Evolutionary conservation across 2,329 filamentous ascomycete species (phyloP), one percentile per base, ranked within the genome.

Genomic region (Fusarium graminum): DNA sequence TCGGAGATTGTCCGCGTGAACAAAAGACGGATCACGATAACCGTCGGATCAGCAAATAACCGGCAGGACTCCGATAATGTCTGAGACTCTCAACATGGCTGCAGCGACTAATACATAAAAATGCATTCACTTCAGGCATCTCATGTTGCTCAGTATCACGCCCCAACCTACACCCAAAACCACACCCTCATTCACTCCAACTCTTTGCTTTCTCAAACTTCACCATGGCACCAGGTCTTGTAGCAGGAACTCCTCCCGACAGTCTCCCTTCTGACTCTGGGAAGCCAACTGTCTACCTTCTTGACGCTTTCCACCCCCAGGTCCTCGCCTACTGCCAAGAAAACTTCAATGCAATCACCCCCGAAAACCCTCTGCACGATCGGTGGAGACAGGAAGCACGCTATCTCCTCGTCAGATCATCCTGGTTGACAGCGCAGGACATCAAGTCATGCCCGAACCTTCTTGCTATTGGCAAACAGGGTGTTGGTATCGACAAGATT

Each of bases 401-500:
- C 4, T 79, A 76, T 11, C 69, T 83, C 2, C 64, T 83, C 2
- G 74, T 83, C 30, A 74, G 78, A 32, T 71, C 74, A 0, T 80
- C 78, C 0, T 68, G 70, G 10, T 42, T 82, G 12, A 78, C 77
- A 1, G 78, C 76, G 6, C 71, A 78, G 4, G 80, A 82, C 38
- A 65, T 82, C 25, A 71, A 72, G 6, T 67, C 71, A 2, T 75
- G 74, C 29, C 76, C 74, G 0, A 78, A 76, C 7, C 72, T 84
- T 0, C 65, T 74, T 11, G 81, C 80, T 4, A 78, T 83, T 34
- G 79, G 79, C 53, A 83, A 83, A 68, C 81, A 83, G 30, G 81
- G 81, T 2, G 80, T 81, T 10, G 81, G 81, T 1, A 78, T 82
- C 36, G 80, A 83, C 55, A 82, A 80, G 52, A 81, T 82, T 30